Conservation (phyloP, 495 filamentous ascomycete species). For the Rhizodiscina lignyota region DNA sequence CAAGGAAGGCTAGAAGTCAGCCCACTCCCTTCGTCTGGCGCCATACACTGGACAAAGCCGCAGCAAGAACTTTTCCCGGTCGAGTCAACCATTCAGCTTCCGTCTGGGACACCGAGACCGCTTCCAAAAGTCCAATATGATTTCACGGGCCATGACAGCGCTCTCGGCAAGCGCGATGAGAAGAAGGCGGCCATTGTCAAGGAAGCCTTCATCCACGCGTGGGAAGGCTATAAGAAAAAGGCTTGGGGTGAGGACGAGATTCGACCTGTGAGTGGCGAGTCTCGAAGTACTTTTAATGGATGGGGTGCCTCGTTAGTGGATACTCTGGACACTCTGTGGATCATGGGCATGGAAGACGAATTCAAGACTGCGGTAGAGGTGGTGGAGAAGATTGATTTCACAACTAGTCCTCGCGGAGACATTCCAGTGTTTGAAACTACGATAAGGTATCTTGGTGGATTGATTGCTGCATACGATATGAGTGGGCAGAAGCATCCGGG, state of each 20-base stretch:
- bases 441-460: constrained; percentile 24
- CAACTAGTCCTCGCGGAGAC: constrained; percentile 36
- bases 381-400: constrained; percentile 79
- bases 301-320: constrained; percentile 95
- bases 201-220: constrained; percentile 17
- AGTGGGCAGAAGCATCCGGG: constrained; percentile 44
- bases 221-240: constrained; percentile 22
- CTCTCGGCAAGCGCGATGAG: constrained; percentile 6
- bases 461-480: constrained; percentile 24
- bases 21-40: neutral
- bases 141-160: constrained; percentile 45
- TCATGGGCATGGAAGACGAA: constrained; percentile 81
- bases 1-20: constrained; percentile 5
- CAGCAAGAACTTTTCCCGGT: constrained; percentile 14
- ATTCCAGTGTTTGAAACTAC: constrained; percentile 27
- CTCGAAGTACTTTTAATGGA: constrained; percentile 65
- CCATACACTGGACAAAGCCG: constrained; percentile 8
- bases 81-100: constrained; percentile 52
- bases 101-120: constrained; percentile 45
- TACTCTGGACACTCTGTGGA: constrained; percentile 86
- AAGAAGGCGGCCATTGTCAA: constrained; percentile 35
- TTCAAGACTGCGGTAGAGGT: constrained; percentile 72
- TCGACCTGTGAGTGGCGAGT: constrained; percentile 20
- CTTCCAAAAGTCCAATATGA: constrained; percentile 64
- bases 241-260: constrained; percentile 27